Base-by-base conservation (phyloP, 1,139 yeast genomes). In the Yamadazyma kanchanaburiensis region DNA sequence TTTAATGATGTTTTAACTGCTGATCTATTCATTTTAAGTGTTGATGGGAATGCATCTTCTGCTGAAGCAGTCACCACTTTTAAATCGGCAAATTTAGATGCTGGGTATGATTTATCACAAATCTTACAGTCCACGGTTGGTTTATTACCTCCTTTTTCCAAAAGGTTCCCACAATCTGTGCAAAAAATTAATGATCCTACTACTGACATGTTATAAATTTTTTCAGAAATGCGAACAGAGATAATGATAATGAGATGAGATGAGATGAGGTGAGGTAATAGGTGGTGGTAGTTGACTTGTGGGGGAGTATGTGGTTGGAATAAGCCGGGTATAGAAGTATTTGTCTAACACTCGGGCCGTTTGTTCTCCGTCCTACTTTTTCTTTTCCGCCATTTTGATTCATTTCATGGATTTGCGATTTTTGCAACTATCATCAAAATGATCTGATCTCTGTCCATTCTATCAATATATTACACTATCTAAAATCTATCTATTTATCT, bases 101-200 rank as follows among this genome's bases (percentile, higher is more conserved):
- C 68, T 43, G 72, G 77, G 57, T 77, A 83, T 25, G 65, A 55
- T 49, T 72, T 77, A 33, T 64, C 49, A 50, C 98, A 91, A 37
- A 83, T 77, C 16, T 68, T 66, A 55, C 96, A 89, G 33, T 68
- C 69, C 32, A 81, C 58, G 26, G 73, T 56, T 5, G 56, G 37
- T 24, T 64, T 51, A 37, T 77, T 70, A 9, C 78, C 65, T 17
- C 73, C 75, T 15, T 86, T 71, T 48, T 87, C 95, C 39, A 91
- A 70, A 37, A 91, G 70, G 52, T 84, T 86, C 49, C 98, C 98
- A 57, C 98, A 91, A 48, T 80, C 85, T n/a, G 80, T 72, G 55
- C 98, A 91, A 60, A 91, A 91, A 43, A 91, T 89, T 50, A 91
- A 76, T 31, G 95, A 84, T 15, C 98, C 98, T 27, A 91, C 95